Percentiles rank a stretch among this genome's conserved stretches.
Evolutionary conservation across 2,329 filamentous ascomycete species (phyloP).

Genomic region (Sordariomycetes sp.): DNA sequence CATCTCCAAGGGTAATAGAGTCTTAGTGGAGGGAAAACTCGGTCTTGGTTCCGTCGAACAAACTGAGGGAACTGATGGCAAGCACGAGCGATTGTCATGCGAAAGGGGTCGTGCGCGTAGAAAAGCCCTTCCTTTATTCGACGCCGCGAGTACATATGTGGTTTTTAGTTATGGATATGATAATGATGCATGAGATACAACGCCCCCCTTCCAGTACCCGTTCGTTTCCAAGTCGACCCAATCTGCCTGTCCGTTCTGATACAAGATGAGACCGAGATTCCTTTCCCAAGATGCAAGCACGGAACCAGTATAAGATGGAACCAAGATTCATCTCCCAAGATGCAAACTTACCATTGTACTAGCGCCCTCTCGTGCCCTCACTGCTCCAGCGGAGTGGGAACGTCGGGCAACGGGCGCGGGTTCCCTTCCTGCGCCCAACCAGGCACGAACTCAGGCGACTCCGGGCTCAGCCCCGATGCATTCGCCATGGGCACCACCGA

Average conservation of each 20-base stretch:
- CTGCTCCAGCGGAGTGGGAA: not conserved
- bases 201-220: not conserved
- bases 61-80: not conserved
- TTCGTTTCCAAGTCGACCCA: not conserved
- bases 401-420: not conserved
- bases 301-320: not conserved
- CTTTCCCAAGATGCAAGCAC: not conserved
- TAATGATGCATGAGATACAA: not conserved
- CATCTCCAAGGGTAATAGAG: not conserved
- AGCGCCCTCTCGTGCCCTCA: not conserved
- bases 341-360: not conserved
- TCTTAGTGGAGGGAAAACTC: not conserved
- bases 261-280: not conserved
- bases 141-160: not conserved
- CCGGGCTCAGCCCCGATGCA: constrained; percentile 13
- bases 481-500: not conserved
- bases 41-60: not conserved
- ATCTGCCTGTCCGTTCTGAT: not conserved
- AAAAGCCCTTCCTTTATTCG: not conserved
- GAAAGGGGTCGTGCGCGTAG: not conserved
- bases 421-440: not conserved
- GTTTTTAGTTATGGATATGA: not conserved
- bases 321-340: not conserved
- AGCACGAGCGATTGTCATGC: not conserved
- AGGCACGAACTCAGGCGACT: constrained; percentile 19